Percentiles rank a stretch among this genome's conserved stretches.
Evolutionary conservation across 805 yeast genomes (phyloP).

Genomic region (Sugiyamaella valdiviana): DNA sequence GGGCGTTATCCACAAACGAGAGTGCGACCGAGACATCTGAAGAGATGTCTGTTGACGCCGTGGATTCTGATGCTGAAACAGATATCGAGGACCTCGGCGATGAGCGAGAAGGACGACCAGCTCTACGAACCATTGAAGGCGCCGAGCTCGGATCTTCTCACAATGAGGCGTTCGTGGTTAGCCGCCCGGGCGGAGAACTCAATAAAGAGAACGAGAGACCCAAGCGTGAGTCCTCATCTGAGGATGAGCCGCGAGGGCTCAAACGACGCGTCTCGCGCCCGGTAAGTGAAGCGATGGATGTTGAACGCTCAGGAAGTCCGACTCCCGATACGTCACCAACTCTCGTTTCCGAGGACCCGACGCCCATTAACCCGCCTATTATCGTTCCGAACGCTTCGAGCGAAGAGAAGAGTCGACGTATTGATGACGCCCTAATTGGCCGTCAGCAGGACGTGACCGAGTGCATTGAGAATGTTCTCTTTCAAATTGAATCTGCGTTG

Average conservation of each 20-base stretch:
- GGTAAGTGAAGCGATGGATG: background rate
- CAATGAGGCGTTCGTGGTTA: conserved; percentile 1
- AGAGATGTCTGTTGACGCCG: conserved; percentile 9
- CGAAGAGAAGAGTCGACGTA: conserved; percentile 7
- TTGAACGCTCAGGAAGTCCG: background rate
- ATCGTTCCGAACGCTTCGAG: background rate
- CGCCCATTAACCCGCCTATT: background rate
- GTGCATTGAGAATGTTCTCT: conserved; percentile 88
- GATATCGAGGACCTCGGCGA: conserved; percentile 11
- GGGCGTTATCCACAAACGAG: background rate
- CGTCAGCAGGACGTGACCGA: conserved; percentile 97
- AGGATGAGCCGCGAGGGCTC: conserved; percentile 2
- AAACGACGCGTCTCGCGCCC: background rate
- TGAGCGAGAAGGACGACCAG: background rate
- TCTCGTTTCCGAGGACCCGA: background rate
- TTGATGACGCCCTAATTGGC: conserved; percentile 50
- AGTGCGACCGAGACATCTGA: background rate
- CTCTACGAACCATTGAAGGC: conserved; percentile 2
- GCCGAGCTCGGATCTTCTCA: background rate
- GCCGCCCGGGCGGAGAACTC: conserved; percentile 2
- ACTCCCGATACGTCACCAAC: background rate
- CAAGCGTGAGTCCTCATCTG: conserved; percentile 6
- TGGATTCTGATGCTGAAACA: conserved; percentile 12
- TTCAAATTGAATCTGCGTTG: conserved; percentile 83
- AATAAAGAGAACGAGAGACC: conserved; percentile 9